Base-by-base conservation (phyloP, 495 filamentous ascomycete genomes). In the Friedmanniomyces simplex region DNA sequence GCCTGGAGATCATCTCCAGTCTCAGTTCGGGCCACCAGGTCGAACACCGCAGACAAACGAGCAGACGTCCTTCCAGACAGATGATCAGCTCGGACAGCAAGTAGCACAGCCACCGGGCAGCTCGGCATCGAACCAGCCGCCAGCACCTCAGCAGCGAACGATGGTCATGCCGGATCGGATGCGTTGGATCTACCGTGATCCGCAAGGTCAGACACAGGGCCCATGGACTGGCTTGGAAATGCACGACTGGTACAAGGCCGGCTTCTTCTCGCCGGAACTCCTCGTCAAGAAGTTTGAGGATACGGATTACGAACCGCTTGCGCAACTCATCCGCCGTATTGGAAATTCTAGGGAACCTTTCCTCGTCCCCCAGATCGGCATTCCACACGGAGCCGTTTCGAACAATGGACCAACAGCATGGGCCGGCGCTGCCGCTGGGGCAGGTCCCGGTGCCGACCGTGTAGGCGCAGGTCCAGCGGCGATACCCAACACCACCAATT, bases 121-220 rank as follows among this genome's bases (percentile, higher is more conserved):
- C 45, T 60, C 69, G 24, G 73, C 66, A 37, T 69, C 74, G 6
- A 74, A 74, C 18, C 81, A 86, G 26, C 77, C 86, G 2, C 82
- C 85, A 25, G 69, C 85, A 14, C 74, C 83, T 43, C 88, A 94
- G 62, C 87, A 90, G 56, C 81, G 85, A 11, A 86, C 83, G 21
- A 95, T 97, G 87, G 91, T 98, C n/a, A 97, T 98, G 93, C 93
- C 93, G 18, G 93, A 98, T 69, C 79, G 95, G 20, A 98, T 98
- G 86, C 80, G 91, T 62, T 98, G 93, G 93, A 91, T 95, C 28
- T 98, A 98, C 66, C 83, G 91, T 30, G 93, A 98, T 69, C 93
- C 94, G 3, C 86, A 91, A 68, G 90, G 91, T 41, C 83, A 85
- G 46, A 84, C 87, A 34, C 93, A 97, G 70, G 93, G 93, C 0